A percentile compares a stretch with the other conserved stretches of the same genome.
phyloP scores from a whole-genome alignment of 2,329 filamentous ascomycete genomes.

The Fusarium pseudocircinatum region DNA sequence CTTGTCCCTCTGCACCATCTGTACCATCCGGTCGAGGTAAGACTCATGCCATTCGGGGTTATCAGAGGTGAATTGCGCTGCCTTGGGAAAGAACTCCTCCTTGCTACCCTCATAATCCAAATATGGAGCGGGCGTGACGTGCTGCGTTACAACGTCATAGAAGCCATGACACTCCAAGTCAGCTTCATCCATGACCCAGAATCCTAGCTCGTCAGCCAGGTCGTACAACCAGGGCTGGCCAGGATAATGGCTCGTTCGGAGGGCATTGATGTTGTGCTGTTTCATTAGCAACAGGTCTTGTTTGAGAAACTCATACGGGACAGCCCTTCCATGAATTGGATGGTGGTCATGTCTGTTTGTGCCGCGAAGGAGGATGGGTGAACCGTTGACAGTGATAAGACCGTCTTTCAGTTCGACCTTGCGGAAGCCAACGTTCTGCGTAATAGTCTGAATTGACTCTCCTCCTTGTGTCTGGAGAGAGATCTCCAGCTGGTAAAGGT shows the following conservation, averaged over 20 bases:
- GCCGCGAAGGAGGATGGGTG: background rate
- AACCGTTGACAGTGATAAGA: background rate
- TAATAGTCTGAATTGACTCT: background rate
- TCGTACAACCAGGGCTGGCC: constrained; percentile 8
- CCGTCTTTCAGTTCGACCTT: background rate
- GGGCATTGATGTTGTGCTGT: constrained; percentile 17
- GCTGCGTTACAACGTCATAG: constrained; percentile 12
- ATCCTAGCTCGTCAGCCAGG: constrained; percentile 4
- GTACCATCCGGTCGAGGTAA: constrained; percentile 5
- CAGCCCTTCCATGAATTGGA: background rate
- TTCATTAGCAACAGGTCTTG: constrained; percentile 13
- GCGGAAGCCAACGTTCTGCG: constrained; percentile 5
- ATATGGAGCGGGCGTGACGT: constrained; percentile 2
- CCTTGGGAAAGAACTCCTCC: constrained; percentile 14
- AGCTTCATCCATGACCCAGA: constrained; percentile 20
- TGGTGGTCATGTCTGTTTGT: constrained; percentile 13
- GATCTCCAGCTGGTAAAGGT: constrained; percentile 1
- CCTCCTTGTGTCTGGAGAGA: background rate
- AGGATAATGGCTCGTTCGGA: constrained; percentile 6
- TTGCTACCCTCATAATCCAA: constrained; percentile 15
- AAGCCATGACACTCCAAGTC: constrained; percentile 8
- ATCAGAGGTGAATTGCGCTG: constrained; percentile 8
- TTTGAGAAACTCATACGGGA: constrained; percentile 8
- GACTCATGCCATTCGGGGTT: background rate
- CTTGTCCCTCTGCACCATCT: constrained; percentile 14